phyloP scores from a whole-genome alignment of 768 basidiomycete genomes.

The Amanita pseudoporphyria region DNA sequence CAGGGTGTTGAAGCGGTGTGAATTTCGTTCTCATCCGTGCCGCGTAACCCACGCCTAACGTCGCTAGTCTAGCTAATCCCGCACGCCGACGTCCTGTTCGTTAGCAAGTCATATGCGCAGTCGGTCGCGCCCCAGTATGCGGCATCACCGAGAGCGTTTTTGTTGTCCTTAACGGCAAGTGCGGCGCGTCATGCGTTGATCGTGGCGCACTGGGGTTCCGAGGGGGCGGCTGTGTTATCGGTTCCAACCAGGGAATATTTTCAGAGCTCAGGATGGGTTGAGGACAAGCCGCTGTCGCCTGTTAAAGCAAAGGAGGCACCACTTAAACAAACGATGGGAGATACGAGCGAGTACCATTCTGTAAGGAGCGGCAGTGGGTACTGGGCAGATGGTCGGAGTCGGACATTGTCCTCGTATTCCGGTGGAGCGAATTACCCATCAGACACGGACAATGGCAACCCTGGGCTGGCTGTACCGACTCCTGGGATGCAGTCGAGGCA shows the following conservation, averaged over 20 bases:
- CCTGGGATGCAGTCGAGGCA: constrained; percentile 13
- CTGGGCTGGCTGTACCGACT: constrained; percentile 11
- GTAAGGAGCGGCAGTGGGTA: constrained; percentile 68
- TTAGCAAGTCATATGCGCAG: constrained; percentile 64
- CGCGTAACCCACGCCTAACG: constrained; percentile 6
- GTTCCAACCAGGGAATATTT: constrained; percentile 81
- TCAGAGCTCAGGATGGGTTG: constrained; percentile 77
- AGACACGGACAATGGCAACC: constrained; percentile 20
- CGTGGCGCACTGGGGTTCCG: constrained; percentile 73
- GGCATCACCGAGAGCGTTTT: constrained; percentile 62
- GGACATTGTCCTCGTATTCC: constrained; percentile 48
- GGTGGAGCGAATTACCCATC: constrained; percentile 27
- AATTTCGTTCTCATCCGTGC: constrained; percentile 12
- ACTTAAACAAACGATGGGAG: constrained; percentile 10
- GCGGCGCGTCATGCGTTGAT: constrained; percentile 70
- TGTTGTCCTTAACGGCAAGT: constrained; percentile 60
- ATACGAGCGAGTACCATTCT: constrained; percentile 28
- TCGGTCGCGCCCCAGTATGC: constrained; percentile 49
- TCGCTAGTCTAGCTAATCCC: constrained; percentile 53
- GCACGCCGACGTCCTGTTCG: constrained; percentile 75
- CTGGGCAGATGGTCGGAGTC: constrained; percentile 54
- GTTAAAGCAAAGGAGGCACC: neutral
- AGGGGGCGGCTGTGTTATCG: constrained; percentile 74
- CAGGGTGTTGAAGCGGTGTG: constrained; percentile 76
- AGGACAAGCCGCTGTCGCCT: constrained; percentile 25